Conservation (phyloP, 139 green algal species). For the Chlamydomonas incerta region DNA sequence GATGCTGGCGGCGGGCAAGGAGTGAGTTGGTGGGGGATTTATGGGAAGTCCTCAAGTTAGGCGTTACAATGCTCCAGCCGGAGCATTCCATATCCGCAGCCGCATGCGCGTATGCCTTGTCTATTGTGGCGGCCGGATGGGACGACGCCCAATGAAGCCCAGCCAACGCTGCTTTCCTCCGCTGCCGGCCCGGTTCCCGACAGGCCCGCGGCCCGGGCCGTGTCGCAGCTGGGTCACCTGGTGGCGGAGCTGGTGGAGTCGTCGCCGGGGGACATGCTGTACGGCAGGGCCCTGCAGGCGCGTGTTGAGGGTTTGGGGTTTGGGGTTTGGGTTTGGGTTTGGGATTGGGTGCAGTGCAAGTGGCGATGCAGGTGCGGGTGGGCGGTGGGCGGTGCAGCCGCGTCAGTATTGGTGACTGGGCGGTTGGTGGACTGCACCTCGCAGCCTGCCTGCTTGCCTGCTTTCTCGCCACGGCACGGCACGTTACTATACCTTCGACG, state of each 20-base stretch:
- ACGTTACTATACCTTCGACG: no score
- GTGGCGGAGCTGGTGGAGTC: not conserved
- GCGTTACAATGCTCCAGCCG: not conserved
- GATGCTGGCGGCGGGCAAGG: conserved; percentile 11
- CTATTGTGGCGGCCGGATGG: no score
- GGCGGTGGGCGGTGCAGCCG: no score
- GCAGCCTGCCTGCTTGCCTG: no score
- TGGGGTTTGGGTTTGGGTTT: no score
- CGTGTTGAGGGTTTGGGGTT: not conserved
- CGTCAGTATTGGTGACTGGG: not conserved
- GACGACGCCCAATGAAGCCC: no score
- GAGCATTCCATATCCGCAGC: no score
- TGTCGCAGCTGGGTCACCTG: conserved; percentile 4
- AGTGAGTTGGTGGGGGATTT: not conserved
- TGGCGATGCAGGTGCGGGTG: not conserved
- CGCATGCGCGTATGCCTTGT: no score
- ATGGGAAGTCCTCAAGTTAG: not conserved
- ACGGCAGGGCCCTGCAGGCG: conserved; percentile 19
- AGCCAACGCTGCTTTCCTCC: no score
- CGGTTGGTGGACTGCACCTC: no score
- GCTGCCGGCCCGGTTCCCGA: no score
- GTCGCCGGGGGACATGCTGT: conserved; percentile 16
- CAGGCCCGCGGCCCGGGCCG: conserved; percentile 4
- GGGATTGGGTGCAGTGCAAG: not conserved
- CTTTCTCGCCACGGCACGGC: no score